Evolutionary conservation across 495 filamentous ascomycete species (phyloP).

Genomic region (Parachaetomium inaequale): DNA sequence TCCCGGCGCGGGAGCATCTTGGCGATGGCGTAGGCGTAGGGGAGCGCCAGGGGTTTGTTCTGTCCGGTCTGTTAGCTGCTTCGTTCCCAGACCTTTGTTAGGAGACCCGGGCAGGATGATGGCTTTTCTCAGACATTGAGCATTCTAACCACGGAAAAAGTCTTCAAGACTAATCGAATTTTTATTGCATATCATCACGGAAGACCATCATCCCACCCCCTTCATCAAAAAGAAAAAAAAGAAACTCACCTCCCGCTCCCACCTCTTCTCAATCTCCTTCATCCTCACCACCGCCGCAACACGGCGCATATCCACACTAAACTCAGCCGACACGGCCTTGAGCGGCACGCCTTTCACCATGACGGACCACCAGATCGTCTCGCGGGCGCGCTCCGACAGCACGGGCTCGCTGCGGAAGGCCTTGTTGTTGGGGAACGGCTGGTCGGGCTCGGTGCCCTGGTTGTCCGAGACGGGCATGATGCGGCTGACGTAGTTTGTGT

Average conservation of each 20-base stretch:
- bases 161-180: constrained; percentile 99
- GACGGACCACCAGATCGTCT: constrained; percentile 69
- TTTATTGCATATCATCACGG: constrained; percentile 65
- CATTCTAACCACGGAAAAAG: constrained; percentile 67
- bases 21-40: constrained; percentile 71
- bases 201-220: constrained; percentile 5
- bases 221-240: constrained; percentile 19
- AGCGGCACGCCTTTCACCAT: constrained; percentile 62
- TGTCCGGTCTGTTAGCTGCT: constrained; percentile 30
- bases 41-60: constrained; percentile 72
- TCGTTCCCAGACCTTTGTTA: too few species aligned
- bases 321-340: constrained; percentile 70
- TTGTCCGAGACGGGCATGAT: not conserved
- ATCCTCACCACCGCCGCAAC: constrained; percentile 86
- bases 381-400: constrained; percentile 69
- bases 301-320: constrained; percentile 77
- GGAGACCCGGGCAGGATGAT: too few species aligned
- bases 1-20: constrained; percentile 68
- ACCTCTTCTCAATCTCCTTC: constrained; percentile 80
- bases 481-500: constrained; percentile 19
- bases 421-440: constrained; percentile 74
- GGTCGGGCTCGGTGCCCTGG: not conserved
- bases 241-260: constrained; percentile 62
- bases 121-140: constrained; percentile 14
- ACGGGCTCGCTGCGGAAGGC: constrained; percentile 68